Evolutionary conservation across 306 rosid species (phyloP).

Genomic region (Morella rubra): DNA sequence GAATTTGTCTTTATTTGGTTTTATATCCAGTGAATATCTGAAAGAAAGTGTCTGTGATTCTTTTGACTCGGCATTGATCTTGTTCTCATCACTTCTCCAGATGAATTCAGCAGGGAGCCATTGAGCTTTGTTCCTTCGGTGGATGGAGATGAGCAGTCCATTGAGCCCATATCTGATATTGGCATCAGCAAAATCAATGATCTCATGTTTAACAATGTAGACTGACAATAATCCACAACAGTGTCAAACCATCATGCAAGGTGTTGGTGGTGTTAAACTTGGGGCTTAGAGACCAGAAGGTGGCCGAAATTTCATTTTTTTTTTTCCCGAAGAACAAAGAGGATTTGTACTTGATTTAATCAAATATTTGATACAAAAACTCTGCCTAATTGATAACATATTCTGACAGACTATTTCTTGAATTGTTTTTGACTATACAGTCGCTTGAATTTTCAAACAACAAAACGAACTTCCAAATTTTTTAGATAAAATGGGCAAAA

Average conservation of each 20-base stretch:
- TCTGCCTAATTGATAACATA: background rate
- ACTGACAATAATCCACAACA: constrained; percentile 8
- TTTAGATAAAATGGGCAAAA: background rate
- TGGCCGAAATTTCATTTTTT: too few species aligned
- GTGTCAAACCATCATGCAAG: background rate
- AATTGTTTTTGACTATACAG: background rate
- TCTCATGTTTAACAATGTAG: constrained; percentile 54
- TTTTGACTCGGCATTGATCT: background rate
- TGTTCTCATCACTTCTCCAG: constrained; percentile 39
- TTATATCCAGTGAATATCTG: too few species aligned
- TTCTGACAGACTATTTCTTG: background rate
- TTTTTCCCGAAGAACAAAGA: too few species aligned
- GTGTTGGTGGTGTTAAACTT: background rate
- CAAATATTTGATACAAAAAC: too few species aligned
- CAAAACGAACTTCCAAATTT: background rate
- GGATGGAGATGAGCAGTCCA: constrained; percentile 62
- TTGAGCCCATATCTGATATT: constrained; percentile 75
- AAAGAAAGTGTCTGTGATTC: background rate
- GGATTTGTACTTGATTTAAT: too few species aligned
- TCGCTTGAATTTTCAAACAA: background rate
- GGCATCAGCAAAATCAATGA: constrained; percentile 58
- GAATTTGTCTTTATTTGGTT: background rate
- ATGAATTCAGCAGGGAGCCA: constrained; percentile 83
- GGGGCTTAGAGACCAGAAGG: background rate
- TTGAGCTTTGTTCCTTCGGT: constrained; percentile 24